Conservation (phyloP, 305 asterid species). For the Salvia sclarea region DNA sequence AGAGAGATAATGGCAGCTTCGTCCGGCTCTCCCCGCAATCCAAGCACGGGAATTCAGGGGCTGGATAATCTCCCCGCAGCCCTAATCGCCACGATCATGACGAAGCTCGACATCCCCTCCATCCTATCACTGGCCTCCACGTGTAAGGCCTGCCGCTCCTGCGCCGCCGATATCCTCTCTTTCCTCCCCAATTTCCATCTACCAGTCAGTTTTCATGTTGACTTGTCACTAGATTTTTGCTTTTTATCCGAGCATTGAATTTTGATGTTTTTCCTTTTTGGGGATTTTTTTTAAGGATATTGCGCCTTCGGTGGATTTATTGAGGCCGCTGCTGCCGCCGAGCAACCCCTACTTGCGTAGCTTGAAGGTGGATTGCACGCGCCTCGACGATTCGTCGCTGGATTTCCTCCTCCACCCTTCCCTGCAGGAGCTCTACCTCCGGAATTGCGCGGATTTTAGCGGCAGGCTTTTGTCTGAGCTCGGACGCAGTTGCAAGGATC, state of each 20-base stretch:
- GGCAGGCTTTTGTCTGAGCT: conserved; percentile 71
- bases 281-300: conserved; percentile 52
- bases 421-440: conserved; percentile 69
- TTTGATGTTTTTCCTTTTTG: not conserved
- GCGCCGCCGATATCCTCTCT: conserved; percentile 61
- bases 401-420: conserved; percentile 59
- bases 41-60: conserved; percentile 29
- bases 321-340: conserved; percentile 67
- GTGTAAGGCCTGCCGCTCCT: conserved; percentile 66
- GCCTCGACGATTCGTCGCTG: conserved; percentile 74
- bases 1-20: conserved; percentile 47
- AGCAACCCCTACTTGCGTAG: conserved; percentile 62
- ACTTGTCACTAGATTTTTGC: not conserved
- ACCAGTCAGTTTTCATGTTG: conserved; percentile 52
- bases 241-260: not conserved
- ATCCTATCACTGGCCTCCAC: conserved; percentile 84
- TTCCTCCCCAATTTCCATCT: conserved; percentile 76
- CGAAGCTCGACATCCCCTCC: conserved; percentile 77
- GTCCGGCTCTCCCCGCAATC: conserved; percentile 36
- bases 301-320: conserved; percentile 61
- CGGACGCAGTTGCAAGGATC: conserved; percentile 69
- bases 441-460: conserved; percentile 72
- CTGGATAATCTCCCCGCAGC: conserved; percentile 71
- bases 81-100: conserved; percentile 76
- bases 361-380: conserved; percentile 78